These are phyloP conservation scores for Cadophora sp. DNA, from an alignment of 2,329 filamentous ascomycete species.

Conservation along the genomic window DNA sequence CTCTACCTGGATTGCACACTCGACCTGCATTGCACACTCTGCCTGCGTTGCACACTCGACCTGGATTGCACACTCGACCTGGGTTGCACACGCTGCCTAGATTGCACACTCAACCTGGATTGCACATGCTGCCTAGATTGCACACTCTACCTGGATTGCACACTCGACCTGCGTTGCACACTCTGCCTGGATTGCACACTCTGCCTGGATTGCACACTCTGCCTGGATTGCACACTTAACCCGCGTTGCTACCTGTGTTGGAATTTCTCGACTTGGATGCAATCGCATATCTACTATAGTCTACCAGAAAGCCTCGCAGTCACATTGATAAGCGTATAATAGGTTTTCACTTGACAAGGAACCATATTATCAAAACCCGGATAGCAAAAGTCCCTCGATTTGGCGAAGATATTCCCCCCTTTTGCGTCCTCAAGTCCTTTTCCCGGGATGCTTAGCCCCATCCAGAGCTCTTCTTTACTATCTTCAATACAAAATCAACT, in stretches of 20 bases:
- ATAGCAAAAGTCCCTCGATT: not conserved
- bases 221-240: not conserved
- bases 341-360: not conserved
- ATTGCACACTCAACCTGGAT: too few species aligned
- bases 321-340: not conserved
- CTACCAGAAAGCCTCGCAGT: not conserved
- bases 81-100: too few species aligned
- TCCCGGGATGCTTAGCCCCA: not conserved
- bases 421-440: not conserved
- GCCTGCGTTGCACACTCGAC: too few species aligned
- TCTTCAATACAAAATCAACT: slow-evolving; percentile 26
- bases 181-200: too few species aligned
- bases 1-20: too few species aligned
- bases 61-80: too few species aligned
- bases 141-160: not conserved
- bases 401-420: not conserved
- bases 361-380: not conserved
- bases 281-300: not conserved
- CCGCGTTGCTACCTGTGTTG: not conserved
- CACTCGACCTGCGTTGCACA: not conserved
- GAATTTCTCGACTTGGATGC: not conserved
- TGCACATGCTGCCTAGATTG: not conserved
- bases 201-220: too few species aligned
- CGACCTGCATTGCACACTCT: too few species aligned
- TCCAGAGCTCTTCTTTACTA: not conserved